Evolutionary conservation across 371 early-diverging fungal genomes (phyloP), one percentile per base, ranked within the genome.

Genomic region (Mortierella sp.): DNA sequence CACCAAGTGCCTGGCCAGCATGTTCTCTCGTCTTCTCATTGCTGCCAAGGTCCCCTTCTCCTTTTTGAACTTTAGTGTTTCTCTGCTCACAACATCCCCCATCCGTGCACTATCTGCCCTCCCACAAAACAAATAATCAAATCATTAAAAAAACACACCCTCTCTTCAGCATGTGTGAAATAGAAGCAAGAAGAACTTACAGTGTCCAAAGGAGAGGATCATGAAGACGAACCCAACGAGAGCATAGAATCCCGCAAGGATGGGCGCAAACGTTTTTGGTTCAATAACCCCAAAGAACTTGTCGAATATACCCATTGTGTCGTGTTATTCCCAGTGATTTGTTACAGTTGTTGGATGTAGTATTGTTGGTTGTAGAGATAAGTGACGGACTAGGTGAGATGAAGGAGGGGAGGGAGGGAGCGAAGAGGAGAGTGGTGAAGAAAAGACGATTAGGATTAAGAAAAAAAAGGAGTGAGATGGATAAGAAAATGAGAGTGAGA

Each of bases 201-300:
- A 84, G 71, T 81, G 81, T 44, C 81, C 84, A 63, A 84, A 81
- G 76, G 49, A 81, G 55, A 84, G 79, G 56, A 84, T 84, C 73
- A 72, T 78, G 29, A 84, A 84, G 65, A 78, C 79, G 6, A 84
- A 27, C 8, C 84, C 84, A 38, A 81, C 10, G 29, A 78, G 1
- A 41, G 78, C 43, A 24, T 84, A 84, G 51, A 71, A 12, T 35
- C 10, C 58, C 2, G 84, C 72, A n/a, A 84, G 78, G 71, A 78
- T 60, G 18, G 78, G 76, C 4, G 80, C 76, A 12, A 70, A 75
- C 21, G 72, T 76, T 49, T 27, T 46, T 32, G 81, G 84, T 10
- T 44, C 1, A 74, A 84, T 51, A 32, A 77, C 10, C 11, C 84
- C 84, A 51, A 84, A 84, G 74, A 84, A 84, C 75, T 75, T 76